A percentile compares a stretch with the other conserved stretches of the same genome.
These are phyloP conservation scores for Talaromyces sp. DNA, from an alignment of 2,329 filamentous ascomycete genomes.

Conservation along the genomic window DNA sequence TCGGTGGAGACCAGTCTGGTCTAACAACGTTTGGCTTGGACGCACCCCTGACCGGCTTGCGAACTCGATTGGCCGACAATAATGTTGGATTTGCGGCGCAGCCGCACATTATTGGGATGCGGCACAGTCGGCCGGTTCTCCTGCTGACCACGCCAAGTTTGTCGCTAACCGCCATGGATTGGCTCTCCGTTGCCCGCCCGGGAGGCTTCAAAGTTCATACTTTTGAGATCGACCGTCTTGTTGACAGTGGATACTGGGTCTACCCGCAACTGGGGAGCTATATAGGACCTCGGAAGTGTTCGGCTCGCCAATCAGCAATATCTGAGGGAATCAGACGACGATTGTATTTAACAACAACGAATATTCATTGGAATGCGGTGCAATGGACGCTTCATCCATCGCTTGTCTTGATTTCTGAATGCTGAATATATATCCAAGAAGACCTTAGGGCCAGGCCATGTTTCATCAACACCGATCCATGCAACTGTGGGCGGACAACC, in stretches of 20 bases:
- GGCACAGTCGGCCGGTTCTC: not conserved
- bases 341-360: not conserved
- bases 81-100: not conserved
- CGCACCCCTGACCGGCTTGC: slow-evolving; percentile 6
- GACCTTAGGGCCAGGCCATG: not conserved
- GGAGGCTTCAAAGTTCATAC: not conserved
- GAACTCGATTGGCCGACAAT: not conserved
- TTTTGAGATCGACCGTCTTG: not conserved
- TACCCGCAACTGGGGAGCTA: not conserved
- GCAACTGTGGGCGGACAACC: not conserved
- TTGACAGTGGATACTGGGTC: not conserved
- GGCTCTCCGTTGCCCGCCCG: not conserved
- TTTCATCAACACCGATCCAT: not conserved
- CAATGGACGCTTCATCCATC: not conserved
- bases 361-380: not conserved
- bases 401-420: not conserved
- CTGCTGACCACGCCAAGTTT: not conserved
- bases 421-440: not conserved
- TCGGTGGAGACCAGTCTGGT: slow-evolving; percentile 2
- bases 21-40: not conserved
- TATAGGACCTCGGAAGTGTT: not conserved
- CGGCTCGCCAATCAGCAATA: not conserved
- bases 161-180: not conserved
- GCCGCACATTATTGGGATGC: not conserved
- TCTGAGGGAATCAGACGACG: not conserved